A percentile compares a stretch with the other conserved stretches of the same genome.
These are phyloP conservation scores for Hypericum perforatum DNA, from an alignment of 345 rosid genomes.

Conservation along the genomic window DNA sequence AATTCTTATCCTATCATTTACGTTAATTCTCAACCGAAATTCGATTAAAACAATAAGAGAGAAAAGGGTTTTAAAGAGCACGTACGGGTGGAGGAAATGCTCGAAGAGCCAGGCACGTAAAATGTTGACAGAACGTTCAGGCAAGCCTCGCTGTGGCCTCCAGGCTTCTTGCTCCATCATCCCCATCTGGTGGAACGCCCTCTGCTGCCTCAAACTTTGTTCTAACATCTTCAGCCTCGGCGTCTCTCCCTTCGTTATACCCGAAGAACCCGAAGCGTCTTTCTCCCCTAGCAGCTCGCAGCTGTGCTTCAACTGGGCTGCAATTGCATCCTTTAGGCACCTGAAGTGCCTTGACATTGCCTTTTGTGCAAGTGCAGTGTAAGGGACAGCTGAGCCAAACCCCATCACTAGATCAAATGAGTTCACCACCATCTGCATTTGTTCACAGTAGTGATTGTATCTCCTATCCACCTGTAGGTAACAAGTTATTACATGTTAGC, in stretches of 20 bases:
- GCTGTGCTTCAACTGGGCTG: slow-evolving; percentile 57
- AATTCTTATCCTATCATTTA: background rate
- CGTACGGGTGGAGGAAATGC: slow-evolving; percentile 99
- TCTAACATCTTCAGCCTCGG: slow-evolving; percentile 76
- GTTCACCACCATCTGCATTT: slow-evolving; percentile 95
- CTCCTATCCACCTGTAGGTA: slow-evolving; percentile 73
- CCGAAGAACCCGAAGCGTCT: slow-evolving; percentile 54
- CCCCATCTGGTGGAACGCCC: slow-evolving; percentile 90
- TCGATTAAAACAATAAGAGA: background rate
- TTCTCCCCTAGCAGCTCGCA: slow-evolving; percentile 79
- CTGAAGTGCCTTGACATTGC: slow-evolving; percentile 97
- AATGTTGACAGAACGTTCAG: slow-evolving; percentile 89
- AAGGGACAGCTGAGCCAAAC: slow-evolving; percentile 74
- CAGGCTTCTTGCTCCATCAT: slow-evolving; percentile 98
- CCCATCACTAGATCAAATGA: slow-evolving; percentile 95
- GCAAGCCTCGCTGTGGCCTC: slow-evolving; percentile 94
- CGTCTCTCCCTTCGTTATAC: slow-evolving; percentile 87
- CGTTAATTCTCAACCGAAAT: background rate
- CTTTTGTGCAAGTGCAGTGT: slow-evolving; percentile 91
- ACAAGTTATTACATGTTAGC: too few relatives aligned
- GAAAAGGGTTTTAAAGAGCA: slow-evolving; percentile 9
- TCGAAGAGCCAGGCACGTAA: slow-evolving; percentile 96
- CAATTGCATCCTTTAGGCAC: slow-evolving; percentile 77
- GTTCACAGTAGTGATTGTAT: slow-evolving; percentile 88
- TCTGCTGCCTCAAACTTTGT: slow-evolving; percentile 82